These are phyloP conservation scores for Apiospora koreana DNA, from an alignment of 2,329 filamentous ascomycete genomes.

Conservation along the genomic window DNA sequence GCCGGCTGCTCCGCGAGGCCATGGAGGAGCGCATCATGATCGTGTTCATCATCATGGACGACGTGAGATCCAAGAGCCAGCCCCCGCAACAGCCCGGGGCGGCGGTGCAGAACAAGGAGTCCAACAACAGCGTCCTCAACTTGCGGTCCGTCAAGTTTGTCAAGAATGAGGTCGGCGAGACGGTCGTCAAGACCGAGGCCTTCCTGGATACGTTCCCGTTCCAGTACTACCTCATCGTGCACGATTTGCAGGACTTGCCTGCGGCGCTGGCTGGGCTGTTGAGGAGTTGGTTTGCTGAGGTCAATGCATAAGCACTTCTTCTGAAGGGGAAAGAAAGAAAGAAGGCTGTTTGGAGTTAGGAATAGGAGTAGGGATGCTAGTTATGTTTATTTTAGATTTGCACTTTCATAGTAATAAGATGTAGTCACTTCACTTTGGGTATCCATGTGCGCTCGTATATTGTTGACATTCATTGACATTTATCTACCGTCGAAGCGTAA, in stretches of 20 bases:
- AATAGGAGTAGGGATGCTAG: background rate
- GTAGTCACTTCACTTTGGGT: background rate
- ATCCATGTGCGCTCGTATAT: background rate
- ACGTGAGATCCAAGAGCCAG: constrained; percentile 39
- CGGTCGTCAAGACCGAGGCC: constrained; percentile 73
- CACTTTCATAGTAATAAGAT: background rate
- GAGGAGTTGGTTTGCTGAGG: constrained; percentile 92
- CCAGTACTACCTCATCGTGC: constrained; percentile 92
- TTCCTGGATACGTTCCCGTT: constrained; percentile 98
- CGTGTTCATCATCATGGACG: constrained; percentile 95
- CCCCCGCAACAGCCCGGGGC: background rate
- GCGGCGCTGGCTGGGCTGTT: constrained; percentile 83
- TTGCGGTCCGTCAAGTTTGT: constrained; percentile 85
- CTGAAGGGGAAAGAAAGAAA: background rate
- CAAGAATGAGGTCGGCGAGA: constrained; percentile 58
- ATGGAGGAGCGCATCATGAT: constrained; percentile 96
- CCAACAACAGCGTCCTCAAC: constrained; percentile 72
- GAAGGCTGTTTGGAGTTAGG: background rate
- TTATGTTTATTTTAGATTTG: background rate
- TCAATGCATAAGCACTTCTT: constrained; percentile 39
- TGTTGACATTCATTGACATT: background rate
- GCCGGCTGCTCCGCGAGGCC: constrained; percentile 80
- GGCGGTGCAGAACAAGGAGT: constrained; percentile 11
- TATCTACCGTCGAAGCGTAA: too few relatives aligned
- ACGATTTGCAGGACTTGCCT: constrained; percentile 88